Percentiles rank a stretch among this genome's conserved stretches.
Conservation (phyloP, 2,329 filamentous ascomycete genomes). For the Emydomyces testavorans region DNA sequence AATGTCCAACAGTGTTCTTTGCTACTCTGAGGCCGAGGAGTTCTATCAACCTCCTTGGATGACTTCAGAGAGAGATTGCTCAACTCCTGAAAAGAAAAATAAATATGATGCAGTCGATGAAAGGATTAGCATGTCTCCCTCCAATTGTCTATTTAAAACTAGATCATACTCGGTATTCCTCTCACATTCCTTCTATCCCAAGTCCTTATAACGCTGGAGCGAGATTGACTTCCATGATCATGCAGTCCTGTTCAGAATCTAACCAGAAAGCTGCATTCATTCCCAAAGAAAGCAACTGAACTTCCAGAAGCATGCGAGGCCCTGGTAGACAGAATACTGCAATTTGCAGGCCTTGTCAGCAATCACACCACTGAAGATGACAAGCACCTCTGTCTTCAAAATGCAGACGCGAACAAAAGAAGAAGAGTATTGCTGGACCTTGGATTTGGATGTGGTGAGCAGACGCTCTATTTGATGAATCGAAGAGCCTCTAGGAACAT, state of each 20-base stretch:
- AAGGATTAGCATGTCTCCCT: no score
- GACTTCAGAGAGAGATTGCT: no score
- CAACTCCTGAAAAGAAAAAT: no score
- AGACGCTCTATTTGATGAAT: constrained; percentile 38
- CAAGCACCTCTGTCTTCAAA: not conserved
- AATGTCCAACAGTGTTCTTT: not conserved
- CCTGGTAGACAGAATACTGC: constrained; percentile 40
- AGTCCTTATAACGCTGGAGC: no score
- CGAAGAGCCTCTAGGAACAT: not conserved
- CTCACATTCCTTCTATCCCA: no score
- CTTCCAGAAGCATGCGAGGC: constrained; percentile 41
- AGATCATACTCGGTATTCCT: no score
- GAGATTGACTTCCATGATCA: no score
- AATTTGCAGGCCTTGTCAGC: constrained; percentile 32
- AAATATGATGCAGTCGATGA: no score
- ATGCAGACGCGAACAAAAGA: not conserved
- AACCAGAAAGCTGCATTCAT: not conserved
- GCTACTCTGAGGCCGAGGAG: no score
- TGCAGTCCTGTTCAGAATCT: not conserved
- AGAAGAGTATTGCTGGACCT: constrained; percentile 38
- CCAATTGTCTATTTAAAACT: no score
- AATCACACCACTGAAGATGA: not conserved
- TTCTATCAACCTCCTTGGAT: no score
- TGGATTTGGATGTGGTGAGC: constrained; percentile 50
- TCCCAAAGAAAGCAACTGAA: constrained; percentile 23